A percentile compares a stretch with the other conserved stretches of the same genome.
These are phyloP conservation scores for Gynostemma pentaphyllum DNA, from an alignment of 306 rosid species.

Conservation along the genomic window DNA sequence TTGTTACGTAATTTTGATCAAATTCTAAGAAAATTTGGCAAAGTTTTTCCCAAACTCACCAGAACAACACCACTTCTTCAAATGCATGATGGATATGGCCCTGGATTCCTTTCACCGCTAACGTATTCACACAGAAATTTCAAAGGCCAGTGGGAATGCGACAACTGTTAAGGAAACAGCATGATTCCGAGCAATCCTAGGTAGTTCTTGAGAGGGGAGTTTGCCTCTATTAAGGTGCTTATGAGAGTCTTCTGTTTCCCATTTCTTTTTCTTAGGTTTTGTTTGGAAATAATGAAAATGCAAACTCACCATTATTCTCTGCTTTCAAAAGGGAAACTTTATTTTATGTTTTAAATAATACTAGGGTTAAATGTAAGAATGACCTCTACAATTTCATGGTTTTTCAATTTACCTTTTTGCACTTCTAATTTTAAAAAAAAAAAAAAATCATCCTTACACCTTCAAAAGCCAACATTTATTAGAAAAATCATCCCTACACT, in stretches of 20 bases:
- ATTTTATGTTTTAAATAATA: too few species aligned
- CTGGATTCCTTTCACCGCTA: constrained; percentile 3
- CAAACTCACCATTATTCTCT: background rate
- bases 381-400: too few species aligned
- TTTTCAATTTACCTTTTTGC: too few species aligned
- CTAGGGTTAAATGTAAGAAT: too few species aligned
- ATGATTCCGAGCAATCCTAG: background rate
- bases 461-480: too few species aligned
- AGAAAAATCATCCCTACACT: too few species aligned
- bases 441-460: too few species aligned
- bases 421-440: too few species aligned
- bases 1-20: too few species aligned
- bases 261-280: background rate
- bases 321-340: background rate
- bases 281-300: background rate
- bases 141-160: background rate
- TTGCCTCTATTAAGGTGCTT: background rate
- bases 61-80: background rate
- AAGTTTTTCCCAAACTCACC: background rate
- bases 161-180: background rate
- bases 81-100: background rate
- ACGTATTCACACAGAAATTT: constrained; percentile 8
- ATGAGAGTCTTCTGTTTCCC: constrained; percentile 9
- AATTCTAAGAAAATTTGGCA: too few species aligned
- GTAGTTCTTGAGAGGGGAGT: background rate